Percentiles rank a stretch among this genome's conserved stretches.
Evolutionary conservation across 176 grass and related monocot genomes (phyloP).

Genomic region (Musa acuminata): DNA sequence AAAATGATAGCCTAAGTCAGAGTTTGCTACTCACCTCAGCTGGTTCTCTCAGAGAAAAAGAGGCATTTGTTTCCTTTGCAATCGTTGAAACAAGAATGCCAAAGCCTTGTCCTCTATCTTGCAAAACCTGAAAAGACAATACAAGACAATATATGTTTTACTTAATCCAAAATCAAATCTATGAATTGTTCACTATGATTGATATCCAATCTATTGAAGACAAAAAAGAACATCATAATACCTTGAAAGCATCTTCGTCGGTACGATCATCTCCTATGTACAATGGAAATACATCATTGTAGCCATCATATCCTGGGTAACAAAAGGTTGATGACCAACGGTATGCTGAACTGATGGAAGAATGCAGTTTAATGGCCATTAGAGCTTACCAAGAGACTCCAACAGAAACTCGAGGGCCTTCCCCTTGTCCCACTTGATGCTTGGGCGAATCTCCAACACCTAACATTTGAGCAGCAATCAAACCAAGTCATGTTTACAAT

Average conservation of each 20-base stretch:
- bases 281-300: neutral
- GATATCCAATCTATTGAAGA: neutral
- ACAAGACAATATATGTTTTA: no score
- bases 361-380: neutral
- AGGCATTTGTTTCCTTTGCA: conserved; percentile 10
- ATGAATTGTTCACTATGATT: no score
- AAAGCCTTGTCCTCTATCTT: conserved; percentile 2
- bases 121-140: conserved; percentile 5
- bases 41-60: conserved; percentile 6
- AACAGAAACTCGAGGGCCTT: conserved; percentile 18
- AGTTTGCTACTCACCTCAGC: neutral
- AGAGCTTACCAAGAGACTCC: conserved; percentile 8
- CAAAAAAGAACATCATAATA: neutral
- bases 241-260: conserved; percentile 18
- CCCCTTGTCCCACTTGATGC: conserved; percentile 20
- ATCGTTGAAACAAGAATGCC: conserved; percentile 13
- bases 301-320: conserved; percentile 1
- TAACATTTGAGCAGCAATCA: neutral
- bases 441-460: conserved; percentile 19
- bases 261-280: conserved; percentile 17
- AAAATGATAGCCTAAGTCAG: neutral
- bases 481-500: neutral
- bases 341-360: no score
- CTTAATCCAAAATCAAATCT: neutral
- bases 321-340: neutral